Evolutionary conservation across 2,329 filamentous ascomycete species (phyloP), one percentile per base, ranked within the genome.

Genomic region (Fusarium illudens): DNA sequence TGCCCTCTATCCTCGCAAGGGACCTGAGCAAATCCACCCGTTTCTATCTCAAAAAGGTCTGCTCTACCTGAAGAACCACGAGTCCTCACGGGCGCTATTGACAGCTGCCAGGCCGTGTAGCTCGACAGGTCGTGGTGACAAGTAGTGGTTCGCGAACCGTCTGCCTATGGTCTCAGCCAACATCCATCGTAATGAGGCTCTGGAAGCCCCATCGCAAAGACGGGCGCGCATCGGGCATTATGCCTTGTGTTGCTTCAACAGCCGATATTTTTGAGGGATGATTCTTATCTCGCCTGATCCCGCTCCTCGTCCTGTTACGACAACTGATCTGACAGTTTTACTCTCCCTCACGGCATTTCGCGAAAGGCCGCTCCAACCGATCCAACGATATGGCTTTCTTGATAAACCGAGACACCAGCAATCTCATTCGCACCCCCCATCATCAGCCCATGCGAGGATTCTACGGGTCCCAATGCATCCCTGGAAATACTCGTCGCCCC

Each of bases 141-240:
- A 44, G 13, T 44, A 46, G 57, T 60, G 51, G 55, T 19, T 17
- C 52, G 56, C 54, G 56, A 42, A 60, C 48, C 48, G 17, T 42
- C 19, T 37, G 36, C 20, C 19, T 34, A 15, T 32, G 20, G 19
- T 37, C 22, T 30, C 36, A 30, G 57, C 39, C 55, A 42, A 29
- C 34, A 33, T 20, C 25, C 29, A 48, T 54, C 37, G 39, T 15
- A n/a, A 29, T 36, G 63, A 65, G 60, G 63, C 55, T 63, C 46
- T 11, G 7, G 17, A 36, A 44, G 59, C 55, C 56, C 32, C 42
- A 50, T 49, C 15, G 46, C 50, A 20, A 22, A 54, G 11, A 32
- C 19, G 30, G 29, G 19, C 39, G 20, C 15, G 54, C 29, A 20
- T 33, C 9, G 25, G 29, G 19, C 20, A 55, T 34, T 27, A 12